These are phyloP conservation scores for Piromyces sp. DNA, from an alignment of 192 early-diverging fungal species.

Conservation along the genomic window DNA sequence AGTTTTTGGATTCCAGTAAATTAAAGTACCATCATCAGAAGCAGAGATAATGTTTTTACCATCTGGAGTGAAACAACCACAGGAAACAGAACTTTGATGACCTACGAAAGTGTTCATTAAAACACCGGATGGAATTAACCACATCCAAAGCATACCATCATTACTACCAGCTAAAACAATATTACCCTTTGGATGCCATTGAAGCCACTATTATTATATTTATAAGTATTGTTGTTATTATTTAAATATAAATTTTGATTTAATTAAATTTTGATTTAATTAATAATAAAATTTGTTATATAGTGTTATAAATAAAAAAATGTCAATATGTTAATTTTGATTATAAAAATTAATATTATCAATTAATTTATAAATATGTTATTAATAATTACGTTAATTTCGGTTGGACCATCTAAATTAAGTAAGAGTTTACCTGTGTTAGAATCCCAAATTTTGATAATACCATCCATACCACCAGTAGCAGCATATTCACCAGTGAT, in stretches of 20 bases:
- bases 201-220: no score
- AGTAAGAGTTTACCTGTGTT: constrained; percentile 40
- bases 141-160: constrained; percentile 94
- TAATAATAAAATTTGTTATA: no score
- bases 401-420: constrained; percentile 71
- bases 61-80: constrained; percentile 77
- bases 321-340: no score
- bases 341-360: no score
- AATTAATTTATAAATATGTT: no score
- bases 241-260: no score
- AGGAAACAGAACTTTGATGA: constrained; percentile 64
- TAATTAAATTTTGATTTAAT: no score
- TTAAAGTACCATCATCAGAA: constrained; percentile 62
- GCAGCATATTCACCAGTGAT: constrained; percentile 68
- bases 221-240: no score
- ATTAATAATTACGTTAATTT: constrained; percentile 73
- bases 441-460: constrained; percentile 53
- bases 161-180: constrained; percentile 72
- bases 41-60: constrained; percentile 74
- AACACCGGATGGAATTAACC: constrained; percentile 67
- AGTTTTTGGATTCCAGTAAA: constrained; percentile 87
- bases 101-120: constrained; percentile 92
- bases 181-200: constrained; percentile 91
- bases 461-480: constrained; percentile 90
- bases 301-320: no score